A percentile compares a stretch with the other conserved stretches of the same genome.
phyloP scores from a whole-genome alignment of 108 stramenopile genomes.

The Nannochloropsis granulata region DNA sequence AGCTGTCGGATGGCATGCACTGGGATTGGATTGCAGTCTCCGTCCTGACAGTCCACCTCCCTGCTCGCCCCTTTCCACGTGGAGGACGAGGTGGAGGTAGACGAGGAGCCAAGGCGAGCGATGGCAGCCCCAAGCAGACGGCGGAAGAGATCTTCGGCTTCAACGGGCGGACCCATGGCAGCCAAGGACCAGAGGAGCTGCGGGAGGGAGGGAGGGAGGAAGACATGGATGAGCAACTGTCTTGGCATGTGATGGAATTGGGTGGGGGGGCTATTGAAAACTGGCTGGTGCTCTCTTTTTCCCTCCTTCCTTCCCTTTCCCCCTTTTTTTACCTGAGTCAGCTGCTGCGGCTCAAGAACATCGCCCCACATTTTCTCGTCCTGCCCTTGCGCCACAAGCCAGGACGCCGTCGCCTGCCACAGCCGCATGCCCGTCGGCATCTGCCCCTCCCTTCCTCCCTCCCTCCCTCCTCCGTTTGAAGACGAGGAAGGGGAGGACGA shows the following conservation, averaged over 20 bases:
- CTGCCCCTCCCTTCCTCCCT: background rate
- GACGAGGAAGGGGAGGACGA: background rate
- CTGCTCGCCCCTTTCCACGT: background rate
- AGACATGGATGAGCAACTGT: too few species aligned
- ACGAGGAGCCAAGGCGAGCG: background rate
- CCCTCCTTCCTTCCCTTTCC: background rate
- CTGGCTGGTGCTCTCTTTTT: background rate
- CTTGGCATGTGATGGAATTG: too few species aligned
- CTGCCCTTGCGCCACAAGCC: background rate
- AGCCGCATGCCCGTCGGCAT: background rate
- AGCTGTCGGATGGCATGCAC: background rate
- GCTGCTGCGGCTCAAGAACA: background rate
- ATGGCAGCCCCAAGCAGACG: background rate
- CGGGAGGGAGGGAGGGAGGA: background rate
- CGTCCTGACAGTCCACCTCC: background rate
- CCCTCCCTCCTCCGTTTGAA: background rate
- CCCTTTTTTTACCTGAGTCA: background rate
- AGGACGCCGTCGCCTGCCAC: background rate
- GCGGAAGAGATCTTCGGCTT: background rate
- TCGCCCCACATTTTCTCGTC: background rate
- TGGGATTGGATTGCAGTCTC: background rate
- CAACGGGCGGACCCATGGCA: background rate
- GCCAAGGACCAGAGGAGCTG: background rate
- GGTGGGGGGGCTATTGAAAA: too few species aligned
- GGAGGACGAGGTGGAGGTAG: background rate